Conservation (phyloP, 2,329 filamentous ascomycete species). For the Botrytis galanthina region DNA sequence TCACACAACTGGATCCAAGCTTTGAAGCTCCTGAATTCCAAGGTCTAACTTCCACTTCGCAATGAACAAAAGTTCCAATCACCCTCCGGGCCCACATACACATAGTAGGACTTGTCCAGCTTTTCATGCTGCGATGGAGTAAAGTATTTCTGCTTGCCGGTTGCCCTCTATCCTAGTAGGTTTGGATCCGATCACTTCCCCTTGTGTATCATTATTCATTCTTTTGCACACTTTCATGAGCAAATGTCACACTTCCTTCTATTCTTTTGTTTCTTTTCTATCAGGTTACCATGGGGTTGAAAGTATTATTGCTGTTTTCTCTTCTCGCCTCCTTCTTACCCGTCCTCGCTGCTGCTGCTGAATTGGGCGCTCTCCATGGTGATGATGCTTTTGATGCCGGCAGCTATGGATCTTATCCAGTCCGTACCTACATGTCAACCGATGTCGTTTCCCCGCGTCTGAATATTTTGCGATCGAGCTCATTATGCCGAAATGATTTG, state of each 20-base stretch:
- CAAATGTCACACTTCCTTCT: not conserved
- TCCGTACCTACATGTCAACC: constrained; percentile 39
- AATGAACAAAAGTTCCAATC: not conserved
- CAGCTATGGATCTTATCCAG: constrained; percentile 40
- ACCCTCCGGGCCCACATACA: not conserved
- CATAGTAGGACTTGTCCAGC: not conserved
- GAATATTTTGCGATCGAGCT: constrained; percentile 35
- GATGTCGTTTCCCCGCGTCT: constrained; percentile 40
- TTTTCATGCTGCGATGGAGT: not conserved
- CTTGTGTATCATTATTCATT: not conserved
- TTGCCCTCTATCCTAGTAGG: constrained; percentile 2
- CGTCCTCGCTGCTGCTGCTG: not conserved
- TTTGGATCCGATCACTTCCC: not conserved
- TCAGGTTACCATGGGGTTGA: constrained; percentile 7
- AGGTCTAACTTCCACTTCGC: not conserved
- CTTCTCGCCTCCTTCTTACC: not conserved
- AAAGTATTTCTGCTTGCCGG: not conserved
- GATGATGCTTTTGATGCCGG: constrained; percentile 39
- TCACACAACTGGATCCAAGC: not conserved
- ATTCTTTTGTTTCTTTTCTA: not conserved
- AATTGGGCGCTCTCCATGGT: constrained; percentile 20
- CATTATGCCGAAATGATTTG: constrained; percentile 41
- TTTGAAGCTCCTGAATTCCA: not conserved
- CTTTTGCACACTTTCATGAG: not conserved
- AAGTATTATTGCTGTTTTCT: not conserved